phyloP scores from a whole-genome alignment of 2,329 filamentous ascomycete species.

The Pestalotiopsis sp. region DNA sequence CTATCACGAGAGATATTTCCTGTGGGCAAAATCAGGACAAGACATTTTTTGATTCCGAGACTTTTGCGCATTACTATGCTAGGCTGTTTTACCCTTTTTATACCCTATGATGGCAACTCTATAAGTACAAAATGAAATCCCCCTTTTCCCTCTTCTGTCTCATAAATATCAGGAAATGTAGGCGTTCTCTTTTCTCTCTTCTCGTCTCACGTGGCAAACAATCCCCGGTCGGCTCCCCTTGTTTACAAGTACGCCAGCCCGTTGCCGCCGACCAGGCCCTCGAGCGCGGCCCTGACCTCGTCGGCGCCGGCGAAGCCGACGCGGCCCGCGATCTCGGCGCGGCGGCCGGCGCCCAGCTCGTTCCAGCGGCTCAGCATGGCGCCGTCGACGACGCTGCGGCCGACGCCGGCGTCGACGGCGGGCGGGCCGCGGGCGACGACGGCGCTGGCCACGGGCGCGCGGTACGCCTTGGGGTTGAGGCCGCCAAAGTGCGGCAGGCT shows the following conservation, averaged over 20 bases:
- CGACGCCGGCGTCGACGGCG: slow-evolving; percentile 60
- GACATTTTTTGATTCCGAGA: too few relatives aligned
- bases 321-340: slow-evolving; percentile 73
- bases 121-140: too few relatives aligned
- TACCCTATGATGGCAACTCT: too few relatives aligned
- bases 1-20: too few relatives aligned
- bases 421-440: slow-evolving; percentile 44
- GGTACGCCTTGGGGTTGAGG: slow-evolving; percentile 81
- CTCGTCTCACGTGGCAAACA: not conserved
- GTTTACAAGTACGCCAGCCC: slow-evolving; percentile 54
- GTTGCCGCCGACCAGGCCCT: slow-evolving; percentile 52
- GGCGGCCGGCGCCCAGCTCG: slow-evolving; percentile 72
- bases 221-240: not conserved
- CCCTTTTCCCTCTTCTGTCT: not conserved
- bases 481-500: slow-evolving; percentile 77
- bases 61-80: too few relatives aligned
- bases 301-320: slow-evolving; percentile 68
- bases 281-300: slow-evolving; percentile 65
- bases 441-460: slow-evolving; percentile 54
- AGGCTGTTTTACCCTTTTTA: too few relatives aligned
- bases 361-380: slow-evolving; percentile 74
- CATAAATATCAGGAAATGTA: not conserved
- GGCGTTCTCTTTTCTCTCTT: not conserved
- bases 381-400: slow-evolving; percentile 76
- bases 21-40: too few relatives aligned